These are phyloP conservation scores for Aspergillus nomiae DNA, from an alignment of 2,329 filamentous ascomycete genomes.

Conservation along the genomic window DNA sequence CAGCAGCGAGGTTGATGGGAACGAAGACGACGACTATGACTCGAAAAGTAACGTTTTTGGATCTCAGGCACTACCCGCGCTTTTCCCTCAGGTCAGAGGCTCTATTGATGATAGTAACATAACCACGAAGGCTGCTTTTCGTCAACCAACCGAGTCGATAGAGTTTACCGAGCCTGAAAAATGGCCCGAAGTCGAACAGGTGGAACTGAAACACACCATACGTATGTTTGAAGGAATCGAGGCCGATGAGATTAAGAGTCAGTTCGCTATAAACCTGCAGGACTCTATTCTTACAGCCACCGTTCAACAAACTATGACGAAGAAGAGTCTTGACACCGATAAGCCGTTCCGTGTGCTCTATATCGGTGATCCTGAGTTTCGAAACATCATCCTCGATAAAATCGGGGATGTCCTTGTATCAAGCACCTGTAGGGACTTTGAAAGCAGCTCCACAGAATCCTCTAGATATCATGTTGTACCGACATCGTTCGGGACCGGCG, in stretches of 20 bases:
- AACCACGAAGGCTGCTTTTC: slow-evolving; percentile 36
- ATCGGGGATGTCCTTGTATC: slow-evolving; percentile 51
- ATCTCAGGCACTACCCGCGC: slow-evolving; percentile 32
- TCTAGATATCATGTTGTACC: slow-evolving; percentile 52
- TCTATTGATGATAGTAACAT: slow-evolving; percentile 39
- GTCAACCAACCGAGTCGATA: slow-evolving; percentile 40
- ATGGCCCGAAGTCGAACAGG: slow-evolving; percentile 41
- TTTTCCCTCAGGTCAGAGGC: slow-evolving; percentile 29
- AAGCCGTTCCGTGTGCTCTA: slow-evolving; percentile 50
- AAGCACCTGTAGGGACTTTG: slow-evolving; percentile 35
- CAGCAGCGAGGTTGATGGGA: slow-evolving; percentile 37
- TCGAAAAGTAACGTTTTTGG: slow-evolving; percentile 30
- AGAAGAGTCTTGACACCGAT: slow-evolving; percentile 40
- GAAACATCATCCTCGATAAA: slow-evolving; percentile 48
- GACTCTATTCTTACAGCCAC: slow-evolving; percentile 41
- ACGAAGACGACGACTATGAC: slow-evolving; percentile 34
- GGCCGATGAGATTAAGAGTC: slow-evolving; percentile 29
- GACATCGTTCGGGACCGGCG: slow-evolving; percentile 48
- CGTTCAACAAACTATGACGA: slow-evolving; percentile 48
- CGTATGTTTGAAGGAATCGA: slow-evolving; percentile 36
- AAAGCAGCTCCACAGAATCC: slow-evolving; percentile 40
- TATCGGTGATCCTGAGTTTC: slow-evolving; percentile 41
- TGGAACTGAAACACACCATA: slow-evolving; percentile 47
- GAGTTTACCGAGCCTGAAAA: slow-evolving; percentile 45
- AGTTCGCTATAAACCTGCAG: slow-evolving; percentile 29